Conservation (phyloP, 495 filamentous ascomycete species). For the Aspergillus cristatus region DNA sequence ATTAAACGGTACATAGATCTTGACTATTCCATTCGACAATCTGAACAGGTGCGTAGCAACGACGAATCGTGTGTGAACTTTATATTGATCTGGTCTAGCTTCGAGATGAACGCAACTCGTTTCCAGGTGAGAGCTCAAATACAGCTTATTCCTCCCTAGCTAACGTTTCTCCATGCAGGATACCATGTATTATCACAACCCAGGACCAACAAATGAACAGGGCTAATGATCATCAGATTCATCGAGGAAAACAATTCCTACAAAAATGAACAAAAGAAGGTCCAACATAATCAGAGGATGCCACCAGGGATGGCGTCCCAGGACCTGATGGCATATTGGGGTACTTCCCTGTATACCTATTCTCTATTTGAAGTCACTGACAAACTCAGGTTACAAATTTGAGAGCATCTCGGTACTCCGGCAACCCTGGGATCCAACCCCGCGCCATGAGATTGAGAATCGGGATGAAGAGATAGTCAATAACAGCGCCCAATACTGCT, state of each 20-base stretch:
- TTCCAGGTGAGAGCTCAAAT: slow-evolving; percentile 59
- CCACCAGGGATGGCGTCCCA: slow-evolving; percentile 50
- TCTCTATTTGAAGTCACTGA: slow-evolving; percentile 7
- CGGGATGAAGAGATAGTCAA: slow-evolving; percentile 63
- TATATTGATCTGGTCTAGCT: slow-evolving; percentile 40
- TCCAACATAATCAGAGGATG: slow-evolving; percentile 42
- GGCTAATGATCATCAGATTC: slow-evolving; percentile 48
- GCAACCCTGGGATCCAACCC: slow-evolving; percentile 57
- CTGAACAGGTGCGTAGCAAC: slow-evolving; percentile 57
- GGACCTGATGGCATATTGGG: slow-evolving; percentile 58
- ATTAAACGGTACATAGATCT: slow-evolving; percentile 47
- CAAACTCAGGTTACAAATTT: slow-evolving; percentile 78
- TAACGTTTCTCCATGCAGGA: slow-evolving; percentile 40
- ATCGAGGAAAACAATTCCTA: slow-evolving; percentile 82
- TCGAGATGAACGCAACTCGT: slow-evolving; percentile 90
- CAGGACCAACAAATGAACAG: background rate
- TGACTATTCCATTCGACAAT: slow-evolving; percentile 73
- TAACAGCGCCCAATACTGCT: slow-evolving; percentile 91
- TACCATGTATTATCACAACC: slow-evolving; percentile 53
- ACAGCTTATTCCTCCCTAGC: slow-evolving; percentile 5
- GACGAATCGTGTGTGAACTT: background rate
- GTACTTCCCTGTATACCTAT: slow-evolving; percentile 17
- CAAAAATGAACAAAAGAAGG: slow-evolving; percentile 46
- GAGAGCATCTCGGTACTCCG: slow-evolving; percentile 74
- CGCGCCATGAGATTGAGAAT: slow-evolving; percentile 66